Percentiles rank a stretch among this genome's conserved stretches.
Evolutionary conservation across 441 rosid genomes (phyloP).

Genomic region (Daphne laureola): DNA sequence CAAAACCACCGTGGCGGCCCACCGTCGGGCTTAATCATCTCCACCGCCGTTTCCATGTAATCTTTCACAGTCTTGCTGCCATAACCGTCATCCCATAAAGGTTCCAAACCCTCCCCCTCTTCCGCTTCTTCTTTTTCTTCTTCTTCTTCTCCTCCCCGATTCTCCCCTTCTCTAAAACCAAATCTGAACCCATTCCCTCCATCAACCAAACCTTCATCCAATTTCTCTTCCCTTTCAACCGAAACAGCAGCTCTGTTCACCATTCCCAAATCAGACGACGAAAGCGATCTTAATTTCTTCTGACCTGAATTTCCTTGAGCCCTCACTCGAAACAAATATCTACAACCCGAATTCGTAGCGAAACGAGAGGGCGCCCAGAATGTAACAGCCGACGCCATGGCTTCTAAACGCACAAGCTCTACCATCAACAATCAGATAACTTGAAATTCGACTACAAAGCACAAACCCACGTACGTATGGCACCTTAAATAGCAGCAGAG

Average conservation of each 20-base stretch:
- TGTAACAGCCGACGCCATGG: slow-evolving; percentile 32
- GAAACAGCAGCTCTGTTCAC: slow-evolving; percentile 35
- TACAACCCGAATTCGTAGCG: slow-evolving; percentile 17
- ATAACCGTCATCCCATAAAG: slow-evolving; percentile 89
- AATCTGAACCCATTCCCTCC: slow-evolving; percentile 37
- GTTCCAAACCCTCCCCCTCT: slow-evolving; percentile 33
- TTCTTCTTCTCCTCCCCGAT: slow-evolving; percentile 20
- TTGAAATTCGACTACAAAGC: not conserved
- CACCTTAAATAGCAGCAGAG: not conserved
- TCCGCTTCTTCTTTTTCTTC: slow-evolving; percentile 11
- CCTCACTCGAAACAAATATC: slow-evolving; percentile 32
- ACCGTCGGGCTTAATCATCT: slow-evolving; percentile 56
- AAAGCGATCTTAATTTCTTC: slow-evolving; percentile 20
- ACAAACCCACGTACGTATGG: not conserved
- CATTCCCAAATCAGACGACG: slow-evolving; percentile 24
- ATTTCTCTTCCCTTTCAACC: slow-evolving; percentile 16
- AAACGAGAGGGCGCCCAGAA: slow-evolving; percentile 21
- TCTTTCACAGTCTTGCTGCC: slow-evolving; percentile 57
- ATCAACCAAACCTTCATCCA: slow-evolving; percentile 18
- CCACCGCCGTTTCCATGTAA: slow-evolving; percentile 48
- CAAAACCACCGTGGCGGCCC: slow-evolving; percentile 91
- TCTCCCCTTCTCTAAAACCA: slow-evolving; percentile 19
- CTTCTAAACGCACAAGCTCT: slow-evolving; percentile 10
- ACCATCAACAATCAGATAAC: slow-evolving; percentile 1
- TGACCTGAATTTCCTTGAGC: slow-evolving; percentile 28